Base-by-base conservation (phyloP, 2,329 filamentous ascomycete genomes). In the Sporothrix variecibatus region DNA sequence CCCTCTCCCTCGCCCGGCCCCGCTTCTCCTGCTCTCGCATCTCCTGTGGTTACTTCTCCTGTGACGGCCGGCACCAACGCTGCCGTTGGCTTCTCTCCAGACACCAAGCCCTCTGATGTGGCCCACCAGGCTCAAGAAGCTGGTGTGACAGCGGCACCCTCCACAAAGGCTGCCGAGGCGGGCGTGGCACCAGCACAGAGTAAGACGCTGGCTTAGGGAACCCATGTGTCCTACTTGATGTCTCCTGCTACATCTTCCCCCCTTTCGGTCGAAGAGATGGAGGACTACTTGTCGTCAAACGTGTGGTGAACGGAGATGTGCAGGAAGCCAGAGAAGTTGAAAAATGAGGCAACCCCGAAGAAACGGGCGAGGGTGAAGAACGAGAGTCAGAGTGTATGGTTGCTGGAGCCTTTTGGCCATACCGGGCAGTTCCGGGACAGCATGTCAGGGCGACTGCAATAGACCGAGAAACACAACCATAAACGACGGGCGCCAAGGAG, bases 101-200 rank as follows among this genome's bases (percentile, higher is more conserved):
- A 53, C 43, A 40, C 43, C 49, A 72, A 40, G n/a, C 6, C 53
- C 2, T 23, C 53, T 6, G 28, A n/a, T 11, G 53, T 56, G 6
- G 2, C 62, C 7, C 83, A 85, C 76, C 82, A 82, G 76, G 82
- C 78, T 17, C 86, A 88, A 77, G 86, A 88, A 76, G 83, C 84
- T 5, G 86, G 87, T 6, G 82, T 88, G 56, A 84, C 56, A 7
- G 79, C 78, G 0, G 79, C 81, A 20, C 78, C 77, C 53, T 81
- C 81, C 75, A 80, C 81, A 49, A 80, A 79, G 17, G 38, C 76
- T 7, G 34, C n/a, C 3, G 62, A 72, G 49, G 69, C 73, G 17
- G 69, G 62, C 23, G 34, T 43, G 60, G 64, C 67, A 43, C 62
- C 62, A 46, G 38, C 31, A 67, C 20, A 53, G 71, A 38, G 46